Conservation (phyloP, 2,329 filamentous ascomycete genomes). For the Xenoacremonium recifei region DNA sequence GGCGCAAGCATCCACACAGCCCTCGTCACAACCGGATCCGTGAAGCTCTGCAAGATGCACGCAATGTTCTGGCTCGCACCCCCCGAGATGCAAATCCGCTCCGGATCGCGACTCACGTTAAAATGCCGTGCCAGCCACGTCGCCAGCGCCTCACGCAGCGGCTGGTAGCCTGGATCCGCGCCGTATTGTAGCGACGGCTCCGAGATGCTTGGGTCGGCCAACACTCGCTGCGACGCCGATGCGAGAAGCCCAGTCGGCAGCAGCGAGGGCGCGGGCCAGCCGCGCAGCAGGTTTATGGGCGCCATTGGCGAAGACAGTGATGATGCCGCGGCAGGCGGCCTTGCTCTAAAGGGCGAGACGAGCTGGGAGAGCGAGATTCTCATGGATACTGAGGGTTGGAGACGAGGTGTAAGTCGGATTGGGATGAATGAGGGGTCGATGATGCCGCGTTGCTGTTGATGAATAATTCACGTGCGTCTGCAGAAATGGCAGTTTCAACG, state of each 20-base stretch:
- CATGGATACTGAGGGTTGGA: too few relatives aligned
- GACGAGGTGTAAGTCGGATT: too few relatives aligned
- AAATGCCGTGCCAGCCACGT: slow-evolving; percentile 69
- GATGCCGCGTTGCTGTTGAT: too few relatives aligned
- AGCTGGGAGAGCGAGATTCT: too few relatives aligned
- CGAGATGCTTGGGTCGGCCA: slow-evolving; percentile 58
- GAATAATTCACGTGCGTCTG: too few relatives aligned
- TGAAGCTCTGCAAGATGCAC: slow-evolving; percentile 74
- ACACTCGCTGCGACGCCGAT: slow-evolving; percentile 56
- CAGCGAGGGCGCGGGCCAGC: slow-evolving; percentile 64
- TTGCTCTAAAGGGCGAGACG: too few relatives aligned
- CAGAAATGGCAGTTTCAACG: too few relatives aligned
- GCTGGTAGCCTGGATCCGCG: slow-evolving; percentile 70
- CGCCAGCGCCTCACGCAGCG: slow-evolving; percentile 67
- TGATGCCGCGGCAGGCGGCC: too few relatives aligned
- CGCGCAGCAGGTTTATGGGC: slow-evolving; percentile 63
- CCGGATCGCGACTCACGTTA: slow-evolving; percentile 37
- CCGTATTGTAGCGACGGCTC: slow-evolving; percentile 74
- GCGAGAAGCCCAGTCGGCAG: slow-evolving; percentile 65
- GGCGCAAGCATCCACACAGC: slow-evolving; percentile 80
- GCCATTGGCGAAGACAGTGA: slow-evolving; percentile 18
- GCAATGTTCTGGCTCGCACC: slow-evolving; percentile 83
- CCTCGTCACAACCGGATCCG: slow-evolving; percentile 72
- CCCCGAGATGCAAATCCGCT: slow-evolving; percentile 76
- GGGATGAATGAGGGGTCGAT: too few relatives aligned